Conservation (phyloP, 352 stramenopile species). For the Phytophthora idaei region DNA sequence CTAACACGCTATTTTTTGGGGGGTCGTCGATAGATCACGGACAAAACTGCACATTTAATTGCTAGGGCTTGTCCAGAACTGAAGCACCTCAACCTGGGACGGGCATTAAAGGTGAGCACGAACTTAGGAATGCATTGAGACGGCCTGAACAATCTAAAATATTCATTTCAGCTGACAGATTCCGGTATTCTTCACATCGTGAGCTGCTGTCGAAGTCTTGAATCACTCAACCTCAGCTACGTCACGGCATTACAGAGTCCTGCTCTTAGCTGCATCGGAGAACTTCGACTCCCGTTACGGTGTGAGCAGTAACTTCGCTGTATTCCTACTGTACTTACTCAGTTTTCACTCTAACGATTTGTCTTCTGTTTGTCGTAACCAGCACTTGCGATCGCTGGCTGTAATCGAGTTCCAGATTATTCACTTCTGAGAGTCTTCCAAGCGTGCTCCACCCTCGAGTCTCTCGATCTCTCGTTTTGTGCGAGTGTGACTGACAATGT, state of each 20-base stretch:
- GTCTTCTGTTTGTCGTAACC: conserved; percentile 1
- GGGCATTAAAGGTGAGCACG: conserved; percentile 43
- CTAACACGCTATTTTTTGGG: background rate
- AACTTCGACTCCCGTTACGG: conserved; percentile 55
- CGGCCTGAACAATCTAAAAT: background rate
- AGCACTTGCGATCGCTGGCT: conserved; percentile 78
- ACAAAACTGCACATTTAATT: conserved; percentile 45
- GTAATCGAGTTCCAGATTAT: conserved; percentile 74
- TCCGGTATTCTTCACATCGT: conserved; percentile 57
- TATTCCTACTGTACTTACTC: background rate
- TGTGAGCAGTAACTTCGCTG: conserved; percentile 35
- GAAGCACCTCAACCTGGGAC: conserved; percentile 46
- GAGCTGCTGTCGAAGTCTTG: conserved; percentile 49
- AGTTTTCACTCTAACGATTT: background rate
- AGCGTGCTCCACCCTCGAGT: conserved; percentile 67
- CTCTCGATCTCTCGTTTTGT: conserved; percentile 85
- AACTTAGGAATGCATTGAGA: background rate
- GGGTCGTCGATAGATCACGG: conserved; percentile 42
- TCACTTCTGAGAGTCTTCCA: conserved; percentile 85
- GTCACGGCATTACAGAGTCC: conserved; percentile 53
- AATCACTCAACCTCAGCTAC: conserved; percentile 63
- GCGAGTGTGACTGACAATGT: conserved; percentile 78
- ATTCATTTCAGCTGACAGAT: conserved; percentile 58
- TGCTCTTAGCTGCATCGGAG: conserved; percentile 60
- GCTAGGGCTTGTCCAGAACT: conserved; percentile 44